These are phyloP conservation scores for Eutypa lata DNA, from an alignment of 2,329 filamentous ascomycete species.

Conservation along the genomic window DNA sequence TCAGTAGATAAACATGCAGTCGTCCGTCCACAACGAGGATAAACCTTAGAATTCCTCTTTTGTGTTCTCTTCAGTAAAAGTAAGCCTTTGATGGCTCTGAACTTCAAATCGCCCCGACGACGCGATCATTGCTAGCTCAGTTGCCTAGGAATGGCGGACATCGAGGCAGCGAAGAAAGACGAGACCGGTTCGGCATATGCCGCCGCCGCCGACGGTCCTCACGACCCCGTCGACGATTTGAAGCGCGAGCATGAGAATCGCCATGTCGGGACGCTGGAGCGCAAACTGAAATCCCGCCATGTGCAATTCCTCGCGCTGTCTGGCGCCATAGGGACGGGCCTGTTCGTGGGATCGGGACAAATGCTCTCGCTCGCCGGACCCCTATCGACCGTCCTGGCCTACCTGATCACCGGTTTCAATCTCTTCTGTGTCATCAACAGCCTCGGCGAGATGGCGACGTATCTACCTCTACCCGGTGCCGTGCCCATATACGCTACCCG, in stretches of 20 bases:
- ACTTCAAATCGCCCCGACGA: too few relatives aligned
- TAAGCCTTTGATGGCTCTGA: too few relatives aligned
- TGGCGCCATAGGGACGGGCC: slow-evolving; percentile 40
- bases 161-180: slow-evolving; percentile 13
- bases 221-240: slow-evolving; percentile 14
- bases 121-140: too few relatives aligned
- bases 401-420: slow-evolving; percentile 42
- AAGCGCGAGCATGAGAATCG: slow-evolving; percentile 25
- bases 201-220: slow-evolving; percentile 8
- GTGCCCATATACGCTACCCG: slow-evolving; percentile 47
- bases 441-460: slow-evolving; percentile 59
- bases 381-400: slow-evolving; percentile 38
- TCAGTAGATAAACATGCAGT: neutral
- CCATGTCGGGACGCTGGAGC: slow-evolving; percentile 33
- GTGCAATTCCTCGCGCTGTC: slow-evolving; percentile 41
- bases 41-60: too few relatives aligned
- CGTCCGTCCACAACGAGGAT: too few relatives aligned
- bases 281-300: slow-evolving; percentile 38
- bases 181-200: slow-evolving; percentile 9
- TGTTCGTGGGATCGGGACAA: slow-evolving; percentile 43
- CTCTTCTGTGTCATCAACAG: slow-evolving; percentile 46
- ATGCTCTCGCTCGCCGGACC: slow-evolving; percentile 40
- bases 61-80: too few relatives aligned
- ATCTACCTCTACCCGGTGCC: slow-evolving; percentile 56
- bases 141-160: slow-evolving; percentile 25